A percentile compares a stretch with the other conserved stretches of the same genome.
phyloP scores from a whole-genome alignment of 805 yeast species.

The Candida khao-thaluensis region DNA sequence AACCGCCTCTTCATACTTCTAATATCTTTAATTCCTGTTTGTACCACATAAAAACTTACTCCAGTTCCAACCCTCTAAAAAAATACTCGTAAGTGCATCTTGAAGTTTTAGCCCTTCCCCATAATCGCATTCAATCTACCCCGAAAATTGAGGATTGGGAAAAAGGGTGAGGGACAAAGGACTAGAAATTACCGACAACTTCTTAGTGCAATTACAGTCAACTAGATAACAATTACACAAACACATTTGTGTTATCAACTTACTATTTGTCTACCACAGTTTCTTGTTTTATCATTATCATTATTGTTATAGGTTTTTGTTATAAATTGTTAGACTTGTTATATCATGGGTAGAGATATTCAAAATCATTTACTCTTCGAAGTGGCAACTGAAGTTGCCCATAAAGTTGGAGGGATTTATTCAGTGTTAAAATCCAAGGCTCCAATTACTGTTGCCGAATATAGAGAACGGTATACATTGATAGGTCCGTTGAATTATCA shows the following conservation, averaged over 20 bases:
- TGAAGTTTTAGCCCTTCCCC: not conserved
- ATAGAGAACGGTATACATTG: constrained; percentile 78
- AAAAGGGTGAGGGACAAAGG: not conserved
- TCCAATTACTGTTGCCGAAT: constrained; percentile 93
- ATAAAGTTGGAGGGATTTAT: constrained; percentile 96
- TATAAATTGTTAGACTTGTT: no score
- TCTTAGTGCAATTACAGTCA: no score
- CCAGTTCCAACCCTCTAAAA: no score
- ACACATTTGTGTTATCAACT: no score
- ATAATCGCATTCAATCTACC: constrained; percentile 1
- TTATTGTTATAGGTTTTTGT: no score
- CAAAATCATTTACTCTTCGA: constrained; percentile 86
- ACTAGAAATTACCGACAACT: not conserved
- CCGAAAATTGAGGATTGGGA: not conserved
- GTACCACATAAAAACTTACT: no score
- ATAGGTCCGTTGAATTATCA: constrained; percentile 82
- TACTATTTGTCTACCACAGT: no score
- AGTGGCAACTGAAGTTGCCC: constrained; percentile 96
- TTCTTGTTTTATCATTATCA: no score
- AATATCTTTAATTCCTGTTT: no score
- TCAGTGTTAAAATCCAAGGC: constrained; percentile 96
- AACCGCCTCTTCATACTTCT: no score
- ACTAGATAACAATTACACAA: no score
- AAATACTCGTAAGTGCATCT: not conserved
- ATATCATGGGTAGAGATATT: constrained; percentile 81